These are phyloP conservation scores for Blastobotrys proliferans DNA, from an alignment of 1,139 yeast genomes.

Conservation along the genomic window DNA sequence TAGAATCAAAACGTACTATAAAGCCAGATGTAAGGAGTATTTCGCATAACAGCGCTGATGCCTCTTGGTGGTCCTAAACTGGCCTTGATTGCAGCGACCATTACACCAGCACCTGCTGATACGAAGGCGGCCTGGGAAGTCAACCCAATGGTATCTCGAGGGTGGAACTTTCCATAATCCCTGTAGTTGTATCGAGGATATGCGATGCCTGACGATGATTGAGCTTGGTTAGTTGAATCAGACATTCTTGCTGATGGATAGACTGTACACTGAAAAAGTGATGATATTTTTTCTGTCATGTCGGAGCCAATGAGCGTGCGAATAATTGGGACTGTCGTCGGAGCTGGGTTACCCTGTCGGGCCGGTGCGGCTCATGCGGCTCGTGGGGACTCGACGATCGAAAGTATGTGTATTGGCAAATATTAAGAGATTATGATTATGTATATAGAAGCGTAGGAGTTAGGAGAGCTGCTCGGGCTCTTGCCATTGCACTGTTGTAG, in stretches of 20 bases:
- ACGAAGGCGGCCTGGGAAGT: constrained; percentile 40
- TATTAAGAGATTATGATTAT: neutral
- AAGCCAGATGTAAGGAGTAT: constrained; percentile 14
- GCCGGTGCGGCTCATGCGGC: no score
- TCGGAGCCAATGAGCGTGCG: constrained; percentile 4
- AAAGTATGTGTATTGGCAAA: neutral
- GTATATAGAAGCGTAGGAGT: no score
- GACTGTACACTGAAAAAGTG: neutral
- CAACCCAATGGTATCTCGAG: constrained; percentile 44
- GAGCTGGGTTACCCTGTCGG: neutral
- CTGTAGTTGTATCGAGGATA: constrained; percentile 17
- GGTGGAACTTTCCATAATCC: constrained; percentile 29
- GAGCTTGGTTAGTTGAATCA: neutral
- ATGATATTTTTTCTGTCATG: neutral
- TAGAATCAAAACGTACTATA: constrained; percentile 9
- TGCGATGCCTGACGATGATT: constrained; percentile 9
- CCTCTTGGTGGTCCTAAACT: constrained; percentile 35
- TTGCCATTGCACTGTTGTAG: constrained; percentile 8
- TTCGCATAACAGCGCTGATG: constrained; percentile 18
- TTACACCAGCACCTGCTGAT: constrained; percentile 40
- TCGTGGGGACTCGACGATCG: no score
- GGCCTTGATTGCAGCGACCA: constrained; percentile 40
- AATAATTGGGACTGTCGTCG: neutral
- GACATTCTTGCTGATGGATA: neutral
- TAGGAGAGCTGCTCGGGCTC: constrained; percentile 6